phyloP scores from a whole-genome alignment of 2,329 filamentous ascomycete species.

The Periconia sp. region DNA sequence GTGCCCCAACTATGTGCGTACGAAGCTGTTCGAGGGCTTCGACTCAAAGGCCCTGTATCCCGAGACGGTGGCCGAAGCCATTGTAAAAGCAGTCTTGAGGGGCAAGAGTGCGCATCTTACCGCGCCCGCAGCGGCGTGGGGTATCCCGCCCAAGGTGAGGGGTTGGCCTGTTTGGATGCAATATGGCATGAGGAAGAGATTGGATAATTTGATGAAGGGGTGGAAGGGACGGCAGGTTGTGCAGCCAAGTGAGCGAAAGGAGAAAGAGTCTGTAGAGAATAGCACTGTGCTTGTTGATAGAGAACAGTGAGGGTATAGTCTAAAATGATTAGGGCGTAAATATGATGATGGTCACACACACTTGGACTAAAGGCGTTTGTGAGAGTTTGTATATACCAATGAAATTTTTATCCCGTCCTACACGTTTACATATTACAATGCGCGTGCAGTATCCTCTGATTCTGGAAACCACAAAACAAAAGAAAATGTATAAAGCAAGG shows the following conservation, averaged over 20 bases:
- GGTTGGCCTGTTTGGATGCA: constrained; percentile 69
- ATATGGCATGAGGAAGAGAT: constrained; percentile 55
- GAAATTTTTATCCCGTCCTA: too few relatives aligned
- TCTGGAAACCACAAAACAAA: too few relatives aligned
- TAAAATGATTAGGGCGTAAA: too few relatives aligned
- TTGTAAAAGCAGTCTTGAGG: constrained; percentile 65
- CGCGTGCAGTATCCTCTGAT: too few relatives aligned
- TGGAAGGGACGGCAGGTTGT: constrained; percentile 47
- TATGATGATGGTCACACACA: too few relatives aligned
- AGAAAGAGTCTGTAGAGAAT: constrained; percentile 28
- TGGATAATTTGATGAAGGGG: constrained; percentile 40
- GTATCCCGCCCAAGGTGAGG: constrained; percentile 47
- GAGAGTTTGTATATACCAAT: too few relatives aligned
- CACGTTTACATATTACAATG: too few relatives aligned
- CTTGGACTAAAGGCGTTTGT: too few relatives aligned
- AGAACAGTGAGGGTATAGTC: too few relatives aligned
- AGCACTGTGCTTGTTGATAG: constrained; percentile 33
- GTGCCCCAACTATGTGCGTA: constrained; percentile 68
- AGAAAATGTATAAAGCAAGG: constrained; percentile 8
- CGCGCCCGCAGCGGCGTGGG: constrained; percentile 54
- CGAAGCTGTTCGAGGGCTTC: constrained; percentile 65
- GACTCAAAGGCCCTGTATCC: constrained; percentile 60
- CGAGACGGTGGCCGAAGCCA: constrained; percentile 68
- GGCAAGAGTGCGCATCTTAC: constrained; percentile 65
- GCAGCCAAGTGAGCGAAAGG: constrained; percentile 39